phyloP scores from a whole-genome alignment of 2,329 filamentous ascomycete genomes.

The Colletotrichum scovillei region DNA sequence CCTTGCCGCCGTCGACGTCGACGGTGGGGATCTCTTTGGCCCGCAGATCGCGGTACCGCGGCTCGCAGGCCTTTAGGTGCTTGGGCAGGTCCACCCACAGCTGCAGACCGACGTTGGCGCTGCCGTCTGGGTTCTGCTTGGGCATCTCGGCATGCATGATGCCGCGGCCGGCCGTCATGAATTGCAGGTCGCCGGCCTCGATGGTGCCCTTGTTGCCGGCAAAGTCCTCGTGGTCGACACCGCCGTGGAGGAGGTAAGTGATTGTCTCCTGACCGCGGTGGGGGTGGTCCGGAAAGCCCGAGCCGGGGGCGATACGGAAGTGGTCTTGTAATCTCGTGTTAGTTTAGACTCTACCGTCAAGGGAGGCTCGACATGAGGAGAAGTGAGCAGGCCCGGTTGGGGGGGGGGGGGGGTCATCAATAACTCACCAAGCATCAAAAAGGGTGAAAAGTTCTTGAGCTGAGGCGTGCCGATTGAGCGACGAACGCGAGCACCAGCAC shows the following conservation, averaged over 20 bases:
- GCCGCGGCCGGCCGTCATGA: conserved; percentile 94
- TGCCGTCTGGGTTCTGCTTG: conserved; percentile 78
- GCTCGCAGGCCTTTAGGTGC: conserved; percentile 87
- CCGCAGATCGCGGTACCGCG: conserved; percentile 87
- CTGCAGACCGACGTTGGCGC: conserved; percentile 87
- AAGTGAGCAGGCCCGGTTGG: conserved; percentile 44
- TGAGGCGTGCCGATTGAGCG: conserved; percentile 87
- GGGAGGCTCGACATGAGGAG: conserved; percentile 82
- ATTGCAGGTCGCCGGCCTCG: conserved; percentile 88
- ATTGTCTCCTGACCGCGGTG: conserved; percentile 87
- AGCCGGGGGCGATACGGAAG: conserved; percentile 82
- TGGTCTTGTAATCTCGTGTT: conserved; percentile 86
- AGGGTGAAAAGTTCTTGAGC: conserved; percentile 88
- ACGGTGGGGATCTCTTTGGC: conserved; percentile 82
- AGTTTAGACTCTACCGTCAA: conserved; percentile 82
- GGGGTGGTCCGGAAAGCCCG: conserved; percentile 92
- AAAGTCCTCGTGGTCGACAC: conserved; percentile 93
- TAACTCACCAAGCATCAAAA: conserved; percentile 97
- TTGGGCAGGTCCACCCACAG: conserved; percentile 93
- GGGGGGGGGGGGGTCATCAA: conserved; percentile 76
- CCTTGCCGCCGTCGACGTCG: conserved; percentile 77
- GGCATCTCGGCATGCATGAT: conserved; percentile 99
- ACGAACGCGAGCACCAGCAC: conserved; percentile 86
- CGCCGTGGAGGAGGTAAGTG: conserved; percentile 88
- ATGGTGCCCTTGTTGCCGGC: conserved; percentile 88